phyloP scores from a whole-genome alignment of 305 asterid genomes.

The Lippia alba region DNA sequence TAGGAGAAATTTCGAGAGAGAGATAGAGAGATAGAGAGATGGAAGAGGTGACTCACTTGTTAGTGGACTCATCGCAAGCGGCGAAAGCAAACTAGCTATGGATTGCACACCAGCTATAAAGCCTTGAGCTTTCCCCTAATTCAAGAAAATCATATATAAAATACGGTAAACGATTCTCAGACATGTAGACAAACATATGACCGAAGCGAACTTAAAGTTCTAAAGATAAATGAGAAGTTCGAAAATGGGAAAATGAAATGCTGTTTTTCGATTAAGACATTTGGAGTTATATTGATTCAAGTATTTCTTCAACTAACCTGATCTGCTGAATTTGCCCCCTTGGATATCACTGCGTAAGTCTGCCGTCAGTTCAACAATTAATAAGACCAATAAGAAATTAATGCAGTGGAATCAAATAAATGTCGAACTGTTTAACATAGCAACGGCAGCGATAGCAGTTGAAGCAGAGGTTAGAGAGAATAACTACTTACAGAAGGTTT shows the following conservation, averaged over 20 bases:
- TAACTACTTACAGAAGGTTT: constrained; percentile 80
- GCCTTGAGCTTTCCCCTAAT: constrained; percentile 93
- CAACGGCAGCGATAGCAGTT: neutral
- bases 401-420: constrained; percentile 2
- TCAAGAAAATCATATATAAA: constrained; percentile 5
- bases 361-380: constrained; percentile 34
- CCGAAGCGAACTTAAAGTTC: no score
- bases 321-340: constrained; percentile 68
- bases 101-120: constrained; percentile 84
- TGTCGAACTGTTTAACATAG: constrained; percentile 2
- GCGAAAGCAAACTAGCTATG: constrained; percentile 80
- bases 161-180: neutral
- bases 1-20: neutral
- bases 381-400: constrained; percentile 20
- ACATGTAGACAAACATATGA: no score
- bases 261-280: neutral
- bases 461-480: constrained; percentile 13
- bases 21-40: neutral
- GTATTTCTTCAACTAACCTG: constrained; percentile 57
- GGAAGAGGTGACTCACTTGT: constrained; percentile 60
- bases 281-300: no score
- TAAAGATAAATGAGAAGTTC: no score
- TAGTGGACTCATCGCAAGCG: constrained; percentile 87
- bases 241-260: no score
- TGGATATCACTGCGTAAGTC: constrained; percentile 89